phyloP scores from a whole-genome alignment of 352 stramenopile genomes.

The Phytophthora brassicae region DNA sequence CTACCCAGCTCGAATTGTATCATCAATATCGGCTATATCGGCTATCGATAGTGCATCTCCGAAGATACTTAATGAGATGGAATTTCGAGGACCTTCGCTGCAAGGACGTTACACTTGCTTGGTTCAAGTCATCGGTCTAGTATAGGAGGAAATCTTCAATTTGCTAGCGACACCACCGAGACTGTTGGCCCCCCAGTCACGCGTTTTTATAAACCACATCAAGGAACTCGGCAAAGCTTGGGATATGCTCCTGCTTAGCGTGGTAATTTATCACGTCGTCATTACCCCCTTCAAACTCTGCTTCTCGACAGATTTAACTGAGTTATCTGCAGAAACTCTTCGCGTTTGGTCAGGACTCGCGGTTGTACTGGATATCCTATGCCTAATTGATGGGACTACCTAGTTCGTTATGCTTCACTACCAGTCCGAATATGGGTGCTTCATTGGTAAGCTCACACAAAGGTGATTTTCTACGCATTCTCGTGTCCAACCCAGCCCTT shows the following conservation, averaged over 20 bases:
- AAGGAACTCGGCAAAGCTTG: constrained; percentile 45
- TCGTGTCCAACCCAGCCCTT: constrained; percentile 39
- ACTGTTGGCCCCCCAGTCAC: constrained; percentile 24
- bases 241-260: constrained; percentile 50
- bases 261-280: constrained; percentile 47
- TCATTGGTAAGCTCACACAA: constrained; percentile 2
- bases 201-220: constrained; percentile 44
- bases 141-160: constrained; percentile 14
- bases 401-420: constrained; percentile 39
- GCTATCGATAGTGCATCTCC: constrained; percentile 39
- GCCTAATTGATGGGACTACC: constrained; percentile 40
- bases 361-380: constrained; percentile 56
- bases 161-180: constrained; percentile 14
- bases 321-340: constrained; percentile 22
- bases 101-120: constrained; percentile 17
- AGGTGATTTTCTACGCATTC: constrained; percentile 7
- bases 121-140: constrained; percentile 8
- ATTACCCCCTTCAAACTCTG: constrained; percentile 61
- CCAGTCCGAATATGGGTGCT: constrained; percentile 21
- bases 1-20: constrained; percentile 52
- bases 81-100: not conserved
- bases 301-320: constrained; percentile 49
- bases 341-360: constrained; percentile 48
- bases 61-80: constrained; percentile 1
- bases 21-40: too few relatives aligned